Evolutionary conservation across 169 alveolate genomes (phyloP), one percentile per base, ranked within the genome.

Genomic region (Cryptosporidium baileyi): DNA sequence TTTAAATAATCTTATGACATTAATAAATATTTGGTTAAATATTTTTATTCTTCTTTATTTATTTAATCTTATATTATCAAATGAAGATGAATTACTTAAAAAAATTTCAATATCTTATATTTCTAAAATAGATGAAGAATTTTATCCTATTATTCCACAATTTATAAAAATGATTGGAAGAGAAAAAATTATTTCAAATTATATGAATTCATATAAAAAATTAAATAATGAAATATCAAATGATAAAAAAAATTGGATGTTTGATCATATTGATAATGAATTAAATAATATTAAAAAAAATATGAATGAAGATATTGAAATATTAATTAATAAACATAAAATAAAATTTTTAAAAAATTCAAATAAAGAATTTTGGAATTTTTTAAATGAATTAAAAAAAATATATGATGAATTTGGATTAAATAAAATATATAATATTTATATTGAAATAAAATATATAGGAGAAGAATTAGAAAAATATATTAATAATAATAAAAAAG

Each of bases 101-200:
- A 47, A 49, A n/a, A 19, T 51, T 22, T 38, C 32, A 54, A 32
- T 22, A 26, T 74, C 74, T n/a, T 74, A 74, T 74, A 44, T 38
- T 41, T 13, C 74, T 19, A 45, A 47, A 34, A 52, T 52, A 34
- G 59, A 38, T 11, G 85, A 74, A 3, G 38, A 11, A 7, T 74
- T 54, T 26, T 74, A 54, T 57, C 85, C 85, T 22, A 52, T 36
- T 36, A 57, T 74, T n/a, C 85, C 85, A 36, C 85, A 74, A 45
- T 9, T 74, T 4, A 32, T 54, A 3, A 17, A 26, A 36, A 41
- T 57, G 19, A 19, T 74, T 44, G 67, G 74, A 0, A 74, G 85
- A 74, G 24, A 74, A 4, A 26, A 38, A 9, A 32, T 74, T 15
- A 51, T 74, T 5, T 11, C 59, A n/a, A 57, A 54, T 34, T 57